Evolutionary conservation across 768 basidiomycete genomes (phyloP), one percentile per base, ranked within the genome.

Genomic region (Mrakia blollopis): DNA sequence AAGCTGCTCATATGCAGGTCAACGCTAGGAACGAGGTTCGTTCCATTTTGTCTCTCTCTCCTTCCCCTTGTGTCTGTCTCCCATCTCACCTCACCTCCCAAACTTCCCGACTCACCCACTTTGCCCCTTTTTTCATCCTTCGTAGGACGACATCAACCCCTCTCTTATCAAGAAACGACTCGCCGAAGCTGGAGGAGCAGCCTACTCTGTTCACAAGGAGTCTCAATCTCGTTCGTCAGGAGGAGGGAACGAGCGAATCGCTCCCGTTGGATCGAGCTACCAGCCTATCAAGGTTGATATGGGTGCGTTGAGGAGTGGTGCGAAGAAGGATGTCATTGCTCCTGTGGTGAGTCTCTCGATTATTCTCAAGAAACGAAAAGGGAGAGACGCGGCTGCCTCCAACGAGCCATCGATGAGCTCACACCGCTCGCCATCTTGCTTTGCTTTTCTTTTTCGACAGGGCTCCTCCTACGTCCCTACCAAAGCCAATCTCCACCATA

Each of bases 151-250:
- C 84, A 92, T 98, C 30, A 84, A 88, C 0, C 91, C 94, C 0
- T 85, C 86, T 0, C 82, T 91, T 71, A 92, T 98, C 84, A 92
- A 92, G 89, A 89, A 89, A 76, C 89, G 91, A 62, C 89, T 96
- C n/a, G 90, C 91, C 85, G 89, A 91, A 25, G 91, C 93, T 14
- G 94, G 92, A 18, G 94, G 94, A n/a, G 89, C 93, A 0, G 92
- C 89, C 80, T 98, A 98, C 83, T 91, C 92, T 5, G 86, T 89
- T 0, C 93, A 94, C 80, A 90, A 90, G 69, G 92, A 94, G 80
- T 62, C 74, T 14, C 80, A 76, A 14, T n/a, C 54, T 52, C 83
- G 91, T 0, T 89, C 91, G 76, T 89, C 87, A 57, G 57, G 2
- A 18, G 57, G 57, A 28, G 57, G 57, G n/a, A 86, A 86, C 73